These are phyloP conservation scores for Saccharomycopsis synnaedendra DNA, from an alignment of 805 yeast genomes.

Conservation along the genomic window DNA sequence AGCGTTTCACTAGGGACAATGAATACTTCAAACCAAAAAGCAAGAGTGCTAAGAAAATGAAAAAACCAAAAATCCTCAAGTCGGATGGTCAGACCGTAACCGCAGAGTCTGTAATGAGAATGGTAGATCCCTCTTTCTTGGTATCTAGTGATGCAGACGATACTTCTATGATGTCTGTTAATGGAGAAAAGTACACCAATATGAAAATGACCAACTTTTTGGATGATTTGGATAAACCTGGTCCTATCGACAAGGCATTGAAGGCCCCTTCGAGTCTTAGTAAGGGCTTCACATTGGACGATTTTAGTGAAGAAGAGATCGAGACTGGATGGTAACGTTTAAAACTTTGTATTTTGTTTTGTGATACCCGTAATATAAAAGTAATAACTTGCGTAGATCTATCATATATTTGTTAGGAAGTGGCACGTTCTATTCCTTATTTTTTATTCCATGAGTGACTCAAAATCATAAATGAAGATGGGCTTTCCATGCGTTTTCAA, in stretches of 20 bases:
- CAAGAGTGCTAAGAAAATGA: constrained; percentile 12
- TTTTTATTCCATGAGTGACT: too few relatives aligned
- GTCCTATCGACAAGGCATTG: constrained; percentile 14
- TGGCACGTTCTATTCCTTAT: too few relatives aligned
- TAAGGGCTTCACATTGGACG: constrained; percentile 7
- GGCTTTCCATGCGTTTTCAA: too few relatives aligned
- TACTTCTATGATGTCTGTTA: constrained; percentile 11
- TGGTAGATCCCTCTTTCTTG: constrained; percentile 16
- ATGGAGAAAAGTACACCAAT: neutral
- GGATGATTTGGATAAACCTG: constrained; percentile 15
- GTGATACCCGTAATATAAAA: too few relatives aligned
- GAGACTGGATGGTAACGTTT: neutral
- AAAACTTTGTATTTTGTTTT: neutral
- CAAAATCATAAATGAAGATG: too few relatives aligned
- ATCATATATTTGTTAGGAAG: too few relatives aligned
- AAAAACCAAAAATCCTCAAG: constrained; percentile 16
- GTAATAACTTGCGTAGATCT: too few relatives aligned
- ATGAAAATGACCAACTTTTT: constrained; percentile 8
- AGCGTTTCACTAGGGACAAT: constrained; percentile 3
- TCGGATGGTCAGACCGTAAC: constrained; percentile 17
- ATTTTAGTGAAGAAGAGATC: neutral
- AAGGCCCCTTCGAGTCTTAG: constrained; percentile 3
- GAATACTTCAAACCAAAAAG: constrained; percentile 9
- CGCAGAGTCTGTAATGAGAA: constrained; percentile 17
- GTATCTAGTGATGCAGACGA: constrained; percentile 16